Evolutionary conservation across 2,329 filamentous ascomycete genomes (phyloP).

Genomic region (Fusarium anthophilum): DNA sequence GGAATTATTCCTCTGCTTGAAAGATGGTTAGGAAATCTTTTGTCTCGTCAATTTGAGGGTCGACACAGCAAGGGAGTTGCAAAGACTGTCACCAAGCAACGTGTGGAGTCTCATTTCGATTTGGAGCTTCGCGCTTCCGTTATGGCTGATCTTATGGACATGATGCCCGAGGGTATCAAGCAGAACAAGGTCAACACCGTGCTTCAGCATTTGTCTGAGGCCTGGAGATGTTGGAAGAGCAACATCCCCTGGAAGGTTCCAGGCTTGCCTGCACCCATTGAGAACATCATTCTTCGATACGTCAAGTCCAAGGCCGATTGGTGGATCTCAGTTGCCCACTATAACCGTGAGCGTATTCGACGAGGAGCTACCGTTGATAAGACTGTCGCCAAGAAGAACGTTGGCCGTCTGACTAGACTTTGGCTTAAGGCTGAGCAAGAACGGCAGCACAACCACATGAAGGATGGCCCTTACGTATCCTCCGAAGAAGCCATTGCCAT

Average conservation of each 20-base stretch:
- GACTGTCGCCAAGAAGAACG: slow-evolving; percentile 98
- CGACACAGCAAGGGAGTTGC: slow-evolving; percentile 98
- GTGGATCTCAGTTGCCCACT: slow-evolving; percentile 99
- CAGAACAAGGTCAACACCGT: slow-evolving; percentile 99
- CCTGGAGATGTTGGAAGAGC: slow-evolving; percentile 99
- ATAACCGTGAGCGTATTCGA: slow-evolving; percentile 96
- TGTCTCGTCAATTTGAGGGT: slow-evolving; percentile 97
- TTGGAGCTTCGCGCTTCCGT: slow-evolving; percentile 96
- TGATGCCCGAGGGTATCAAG: slow-evolving; percentile 99
- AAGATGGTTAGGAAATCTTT: slow-evolving; percentile 94
- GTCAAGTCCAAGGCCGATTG: slow-evolving; percentile 99
- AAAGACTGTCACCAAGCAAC: slow-evolving; percentile 98
- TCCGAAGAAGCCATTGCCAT: slow-evolving; percentile 99
- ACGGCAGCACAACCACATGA: slow-evolving; percentile 98
- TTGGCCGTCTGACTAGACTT: slow-evolving; percentile 90
- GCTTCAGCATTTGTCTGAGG: slow-evolving; percentile 94
- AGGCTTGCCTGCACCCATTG: slow-evolving; percentile 93
- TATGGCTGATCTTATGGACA: slow-evolving; percentile 99
- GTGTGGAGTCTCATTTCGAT: slow-evolving; percentile 98
- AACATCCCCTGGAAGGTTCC: slow-evolving; percentile 99
- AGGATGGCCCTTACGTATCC: slow-evolving; percentile 97
- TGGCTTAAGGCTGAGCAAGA: slow-evolving; percentile 99
- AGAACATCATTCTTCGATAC: slow-evolving; percentile 98
- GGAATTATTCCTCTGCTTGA: slow-evolving; percentile 97
- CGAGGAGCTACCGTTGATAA: slow-evolving; percentile 98